Percentiles rank a stretch among this genome's conserved stretches.
Evolutionary conservation across 2,329 filamentous ascomycete species (phyloP).

Genomic region (Pseudogymnoascus sp.): DNA sequence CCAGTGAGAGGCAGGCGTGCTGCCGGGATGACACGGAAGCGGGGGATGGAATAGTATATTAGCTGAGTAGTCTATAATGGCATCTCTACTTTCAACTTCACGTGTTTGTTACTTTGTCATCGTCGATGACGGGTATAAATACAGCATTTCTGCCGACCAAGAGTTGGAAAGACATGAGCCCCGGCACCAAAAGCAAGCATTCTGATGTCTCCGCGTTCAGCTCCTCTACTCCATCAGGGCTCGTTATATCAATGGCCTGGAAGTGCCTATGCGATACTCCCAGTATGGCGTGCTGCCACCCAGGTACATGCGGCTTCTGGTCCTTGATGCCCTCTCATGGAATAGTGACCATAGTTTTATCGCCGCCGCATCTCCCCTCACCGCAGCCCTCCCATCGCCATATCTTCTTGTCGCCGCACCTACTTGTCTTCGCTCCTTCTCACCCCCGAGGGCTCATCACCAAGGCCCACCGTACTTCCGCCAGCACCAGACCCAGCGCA

Average conservation of each 20-base stretch:
- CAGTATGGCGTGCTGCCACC: background rate
- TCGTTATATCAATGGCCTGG: no score
- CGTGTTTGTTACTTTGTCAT: background rate
- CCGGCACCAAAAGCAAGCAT: background rate
- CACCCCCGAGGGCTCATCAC: background rate
- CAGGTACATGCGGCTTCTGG: background rate
- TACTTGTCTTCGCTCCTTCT: background rate
- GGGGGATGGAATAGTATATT: background rate
- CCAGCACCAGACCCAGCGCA: background rate
- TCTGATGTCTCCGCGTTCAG: no score
- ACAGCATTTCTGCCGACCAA: background rate
- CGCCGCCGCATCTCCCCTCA: background rate
- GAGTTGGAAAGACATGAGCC: background rate
- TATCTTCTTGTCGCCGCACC: background rate
- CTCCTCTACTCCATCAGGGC: no score
- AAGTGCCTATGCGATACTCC: no score
- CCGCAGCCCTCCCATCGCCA: background rate
- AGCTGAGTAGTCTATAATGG: conserved; percentile 3
- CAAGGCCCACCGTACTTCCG: background rate
- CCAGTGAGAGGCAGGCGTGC: background rate
- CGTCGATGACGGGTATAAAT: no score
- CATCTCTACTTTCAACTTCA: background rate
- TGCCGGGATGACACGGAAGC: background rate
- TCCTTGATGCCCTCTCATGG: background rate
- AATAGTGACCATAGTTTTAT: background rate